Base-by-base conservation (phyloP, 495 filamentous ascomycete species). In the Lepraria neglecta region DNA sequence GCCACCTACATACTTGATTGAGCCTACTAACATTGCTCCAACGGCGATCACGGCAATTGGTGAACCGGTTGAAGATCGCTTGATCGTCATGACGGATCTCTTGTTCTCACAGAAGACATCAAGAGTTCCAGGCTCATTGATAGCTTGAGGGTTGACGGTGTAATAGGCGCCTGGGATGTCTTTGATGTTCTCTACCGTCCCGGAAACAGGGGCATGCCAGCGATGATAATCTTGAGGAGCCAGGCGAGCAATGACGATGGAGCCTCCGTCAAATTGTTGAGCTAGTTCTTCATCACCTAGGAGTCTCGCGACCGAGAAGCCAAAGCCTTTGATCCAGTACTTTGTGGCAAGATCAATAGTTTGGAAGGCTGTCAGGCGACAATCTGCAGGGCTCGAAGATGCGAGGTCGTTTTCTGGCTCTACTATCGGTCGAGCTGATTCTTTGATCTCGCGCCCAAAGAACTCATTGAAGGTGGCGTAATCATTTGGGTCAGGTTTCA, bases 171-270 rank as follows among this genome's bases (percentile, higher is more conserved):
- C 71, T 0, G 65, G 61, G 28, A 78, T 74, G 21, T 70, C 67
- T 21, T 64, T 69, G 50, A 72, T 68, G 15, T 56, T 48, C 51
- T 62, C 66, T 27, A 79, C 70, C 17, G 42, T 69, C 0, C 75
- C 77, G 0, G 65, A 62, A 6, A 80, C 71, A 1, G 78, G 78
- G 4, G 71, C 70, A 64, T 80, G 78, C 69, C 74, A 77, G 35
- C 78, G 74, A 59, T 80, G 78, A 52, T 81, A 80, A 64, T 79
- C 74, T 59, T 74, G 74, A 7, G 76, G 71, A 6, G 67, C 69
- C 0, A 81, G 64, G 27, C 75, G 70, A 24, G 76, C 73, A 64
- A 74, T 75, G 42, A 73, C 74, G 46, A 78, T 67, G 3, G 73
- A 69, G 0, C 75, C 77, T 30, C 74, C 73, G 5, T 65, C 68